Conservation (phyloP, 2,329 filamentous ascomycete genomes). For the Penicillium vulpinum region DNA sequence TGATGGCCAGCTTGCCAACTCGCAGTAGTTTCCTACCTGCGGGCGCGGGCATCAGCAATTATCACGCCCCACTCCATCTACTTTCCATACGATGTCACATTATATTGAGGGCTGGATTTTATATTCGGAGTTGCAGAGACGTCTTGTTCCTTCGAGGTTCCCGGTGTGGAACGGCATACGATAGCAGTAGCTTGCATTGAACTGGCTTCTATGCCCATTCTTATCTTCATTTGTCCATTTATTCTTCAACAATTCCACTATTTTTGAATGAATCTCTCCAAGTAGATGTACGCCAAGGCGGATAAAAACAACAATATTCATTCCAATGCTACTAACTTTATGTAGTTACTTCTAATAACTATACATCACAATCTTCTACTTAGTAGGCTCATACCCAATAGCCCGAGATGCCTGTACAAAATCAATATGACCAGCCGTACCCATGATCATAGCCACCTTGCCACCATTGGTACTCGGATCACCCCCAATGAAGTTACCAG, state of each 20-base stretch:
- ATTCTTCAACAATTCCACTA: background rate
- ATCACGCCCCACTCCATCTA: background rate
- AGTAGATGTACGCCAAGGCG: background rate
- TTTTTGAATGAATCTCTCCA: background rate
- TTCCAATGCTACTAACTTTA: background rate
- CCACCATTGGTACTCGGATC: slow-evolving; percentile 30
- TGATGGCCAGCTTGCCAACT: slow-evolving; percentile 4
- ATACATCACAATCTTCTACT: background rate
- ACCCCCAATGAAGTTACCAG: slow-evolving; percentile 56
- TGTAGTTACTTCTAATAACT: background rate
- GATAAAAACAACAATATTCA: background rate
- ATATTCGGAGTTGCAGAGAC: slow-evolving; percentile 13
- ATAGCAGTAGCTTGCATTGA: slow-evolving; percentile 18
- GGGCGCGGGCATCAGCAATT: background rate
- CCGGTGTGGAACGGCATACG: slow-evolving; percentile 12
- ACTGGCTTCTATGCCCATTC: slow-evolving; percentile 2
- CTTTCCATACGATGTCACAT: slow-evolving; percentile 11
- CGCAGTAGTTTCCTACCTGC: background rate
- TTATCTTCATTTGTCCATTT: background rate
- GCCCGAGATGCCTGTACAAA: slow-evolving; percentile 21
- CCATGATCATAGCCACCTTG: slow-evolving; percentile 5
- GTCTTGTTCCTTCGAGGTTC: slow-evolving; percentile 4
- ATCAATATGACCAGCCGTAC: slow-evolving; percentile 16
- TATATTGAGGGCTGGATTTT: slow-evolving; percentile 1
- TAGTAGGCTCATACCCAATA: slow-evolving; percentile 21